Evolutionary conservation across 805 yeast genomes (phyloP), one percentile per base, ranked within the genome.

Genomic region (Monosporozyma siamensis): DNA sequence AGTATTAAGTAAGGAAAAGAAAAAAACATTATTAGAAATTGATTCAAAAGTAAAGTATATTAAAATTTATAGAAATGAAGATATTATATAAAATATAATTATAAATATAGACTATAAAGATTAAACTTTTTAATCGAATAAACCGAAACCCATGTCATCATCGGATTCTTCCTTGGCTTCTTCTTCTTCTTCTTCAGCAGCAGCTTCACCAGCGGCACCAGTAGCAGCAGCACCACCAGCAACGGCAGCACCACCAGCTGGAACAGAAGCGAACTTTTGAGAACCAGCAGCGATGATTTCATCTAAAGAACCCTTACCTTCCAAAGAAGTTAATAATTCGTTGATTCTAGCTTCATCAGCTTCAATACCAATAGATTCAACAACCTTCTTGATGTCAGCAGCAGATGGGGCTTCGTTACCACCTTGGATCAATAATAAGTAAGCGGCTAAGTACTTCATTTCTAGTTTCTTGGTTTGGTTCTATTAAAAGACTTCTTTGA

Each of bases 361-460:
- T 65, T 83, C 94, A 61, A 76, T 74, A 68, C 88, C 88, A 52
- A 82, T 86, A 46, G 90, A 65, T 64, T 78, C 78, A 63, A 84
- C 72, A 56, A 82, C 76, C 51, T 78, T 53, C 67, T 82, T 69
- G 71, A 83, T 74, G 71, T 82, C 87, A 55, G 80, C 72, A 58
- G 83, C 84, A 53, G 89, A 70, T 70, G 94, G 92, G 60, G 84
- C 53, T 64, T 83, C 69, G 75, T 80, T 82, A 72, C 90, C 92
- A 71, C 89, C 87, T 72, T 83, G 84, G 65, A 72, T 82, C 69
- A 84, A 81, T 73, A 84, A 79, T 72, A 84, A 81, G 77, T 84
- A 84, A 74, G 94, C 90, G 74, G 94, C 94, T 75, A 84, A 76
- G 81, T 84, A 84, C 75, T 82, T 84, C 92, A 84, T 77, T 72